A percentile compares a stretch with the other conserved stretches of the same genome.
Evolutionary conservation across 768 basidiomycete species (phyloP).

Genomic region (Suillus subaureus): DNA sequence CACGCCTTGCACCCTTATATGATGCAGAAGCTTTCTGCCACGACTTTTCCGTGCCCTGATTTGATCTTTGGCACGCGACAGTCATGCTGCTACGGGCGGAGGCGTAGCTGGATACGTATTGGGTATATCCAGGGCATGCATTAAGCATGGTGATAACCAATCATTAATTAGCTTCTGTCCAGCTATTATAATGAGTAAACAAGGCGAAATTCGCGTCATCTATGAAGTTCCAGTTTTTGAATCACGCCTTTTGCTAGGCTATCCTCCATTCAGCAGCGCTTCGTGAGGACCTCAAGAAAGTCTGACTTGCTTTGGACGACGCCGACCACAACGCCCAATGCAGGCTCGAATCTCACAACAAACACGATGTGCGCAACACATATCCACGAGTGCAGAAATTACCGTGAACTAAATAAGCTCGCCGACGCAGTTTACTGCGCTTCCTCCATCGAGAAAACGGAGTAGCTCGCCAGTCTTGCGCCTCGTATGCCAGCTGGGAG

Average conservation of each 20-base stretch:
- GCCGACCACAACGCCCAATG: conserved; percentile 65
- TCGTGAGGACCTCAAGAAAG: background rate
- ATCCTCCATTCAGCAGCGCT: conserved; percentile 1
- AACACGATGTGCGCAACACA: conserved; percentile 71
- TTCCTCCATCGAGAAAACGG: conserved; percentile 74
- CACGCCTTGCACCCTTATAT: background rate
- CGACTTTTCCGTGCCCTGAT: background rate
- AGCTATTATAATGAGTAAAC: background rate
- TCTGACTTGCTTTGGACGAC: conserved; percentile 44
- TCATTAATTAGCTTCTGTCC: background rate
- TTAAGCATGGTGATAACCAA: background rate
- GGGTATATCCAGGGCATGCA: background rate
- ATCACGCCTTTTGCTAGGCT: background rate
- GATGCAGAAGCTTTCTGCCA: background rate
- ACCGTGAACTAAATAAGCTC: conserved; percentile 86
- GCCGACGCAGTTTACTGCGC: conserved; percentile 81
- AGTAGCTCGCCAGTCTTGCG: conserved; percentile 72
- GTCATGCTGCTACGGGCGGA: background rate
- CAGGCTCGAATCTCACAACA: conserved; percentile 62
- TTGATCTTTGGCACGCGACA: background rate
- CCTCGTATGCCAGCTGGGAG: conserved; percentile 79
- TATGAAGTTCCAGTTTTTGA: background rate
- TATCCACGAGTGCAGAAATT: conserved; percentile 79
- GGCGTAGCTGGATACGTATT: background rate
- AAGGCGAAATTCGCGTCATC: background rate